phyloP scores from a whole-genome alignment of 192 early-diverging fungal species.

The Dissophora ornata region DNA sequence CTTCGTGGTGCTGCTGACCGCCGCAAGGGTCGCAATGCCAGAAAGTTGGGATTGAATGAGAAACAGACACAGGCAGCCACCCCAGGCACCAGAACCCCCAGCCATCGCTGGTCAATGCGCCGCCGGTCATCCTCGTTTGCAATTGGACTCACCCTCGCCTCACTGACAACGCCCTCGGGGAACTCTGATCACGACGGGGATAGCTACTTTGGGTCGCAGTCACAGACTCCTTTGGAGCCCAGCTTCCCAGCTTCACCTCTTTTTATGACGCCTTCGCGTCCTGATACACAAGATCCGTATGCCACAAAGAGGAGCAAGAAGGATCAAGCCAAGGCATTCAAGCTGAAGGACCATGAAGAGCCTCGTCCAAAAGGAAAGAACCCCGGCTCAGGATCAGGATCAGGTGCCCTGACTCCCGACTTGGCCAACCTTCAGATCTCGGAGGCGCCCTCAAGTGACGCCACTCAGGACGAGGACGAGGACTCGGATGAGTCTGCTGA shows the following conservation, averaged over 20 bases:
- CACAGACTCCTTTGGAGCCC: constrained; percentile 23
- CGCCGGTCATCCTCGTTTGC: constrained; percentile 26
- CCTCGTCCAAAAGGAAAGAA: constrained; percentile 23
- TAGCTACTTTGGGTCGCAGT: constrained; percentile 46
- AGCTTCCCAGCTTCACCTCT: constrained; percentile 27
- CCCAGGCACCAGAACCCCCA: constrained; percentile 55
- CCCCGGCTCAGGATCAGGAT: constrained; percentile 2
- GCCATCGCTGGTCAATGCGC: constrained; percentile 54
- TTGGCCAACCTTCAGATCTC: constrained; percentile 27
- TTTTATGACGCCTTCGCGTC: constrained; percentile 40
- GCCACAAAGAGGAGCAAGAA: constrained; percentile 32
- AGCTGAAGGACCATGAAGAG: constrained; percentile 62
- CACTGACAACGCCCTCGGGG: constrained; percentile 40
- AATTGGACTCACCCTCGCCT: constrained; percentile 23
- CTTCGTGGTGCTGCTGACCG: constrained; percentile 55
- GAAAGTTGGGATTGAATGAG: constrained; percentile 62
- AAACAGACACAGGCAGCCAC: constrained; percentile 59
- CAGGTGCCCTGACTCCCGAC: constrained; percentile 12
- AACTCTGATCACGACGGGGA: constrained; percentile 37
- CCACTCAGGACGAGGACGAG: constrained; percentile 8
- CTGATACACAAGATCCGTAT: constrained; percentile 22
- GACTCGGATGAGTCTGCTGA: constrained; percentile 37
- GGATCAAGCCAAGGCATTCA: constrained; percentile 47
- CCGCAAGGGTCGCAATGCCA: constrained; percentile 32
- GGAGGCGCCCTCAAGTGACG: neutral